Evolutionary conservation across 495 filamentous ascomycete genomes (phyloP).

Genomic region (Diplogelasinospora grovesii): DNA sequence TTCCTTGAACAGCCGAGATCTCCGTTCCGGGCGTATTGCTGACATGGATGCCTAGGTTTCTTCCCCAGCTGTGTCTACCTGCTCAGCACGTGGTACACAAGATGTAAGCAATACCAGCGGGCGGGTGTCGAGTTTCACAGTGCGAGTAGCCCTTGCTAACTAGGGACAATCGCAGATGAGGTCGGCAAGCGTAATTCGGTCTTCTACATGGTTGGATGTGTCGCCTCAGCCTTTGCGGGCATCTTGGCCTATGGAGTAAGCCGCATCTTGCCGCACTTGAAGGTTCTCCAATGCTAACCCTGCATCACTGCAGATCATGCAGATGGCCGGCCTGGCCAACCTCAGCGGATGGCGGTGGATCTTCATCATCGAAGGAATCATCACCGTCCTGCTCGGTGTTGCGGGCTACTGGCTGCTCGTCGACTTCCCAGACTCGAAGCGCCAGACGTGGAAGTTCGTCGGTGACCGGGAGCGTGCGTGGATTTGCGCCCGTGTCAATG

Average conservation of each 20-base stretch:
- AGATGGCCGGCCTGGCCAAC: constrained; percentile 43
- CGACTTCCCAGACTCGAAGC: constrained; percentile 53
- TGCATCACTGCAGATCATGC: constrained; percentile 39
- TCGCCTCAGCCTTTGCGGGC: constrained; percentile 55
- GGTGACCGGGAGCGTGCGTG: constrained; percentile 44
- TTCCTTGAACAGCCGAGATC: no score
- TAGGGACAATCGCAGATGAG: constrained; percentile 35
- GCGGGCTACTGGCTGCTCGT: constrained; percentile 48
- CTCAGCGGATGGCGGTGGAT: constrained; percentile 58
- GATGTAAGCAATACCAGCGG: constrained; percentile 30
- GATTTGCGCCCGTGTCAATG: constrained; percentile 51
- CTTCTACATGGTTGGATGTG: constrained; percentile 59
- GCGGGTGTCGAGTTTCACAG: no score
- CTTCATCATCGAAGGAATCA: constrained; percentile 55
- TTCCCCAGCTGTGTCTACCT: constrained; percentile 59
- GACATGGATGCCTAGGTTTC: constrained; percentile 29
- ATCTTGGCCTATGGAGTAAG: constrained; percentile 56
- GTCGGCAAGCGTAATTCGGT: constrained; percentile 56
- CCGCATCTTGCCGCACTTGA: not conserved
- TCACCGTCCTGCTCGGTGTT: constrained; percentile 41
- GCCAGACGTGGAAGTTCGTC: constrained; percentile 48
- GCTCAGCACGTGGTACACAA: constrained; percentile 57
- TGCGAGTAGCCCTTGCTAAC: not conserved
- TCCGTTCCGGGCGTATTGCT: not conserved
- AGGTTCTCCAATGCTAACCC: not conserved